These are phyloP conservation scores for Skeletonema tropicum DNA, from an alignment of 108 stramenopile species.

Conservation along the genomic window DNA sequence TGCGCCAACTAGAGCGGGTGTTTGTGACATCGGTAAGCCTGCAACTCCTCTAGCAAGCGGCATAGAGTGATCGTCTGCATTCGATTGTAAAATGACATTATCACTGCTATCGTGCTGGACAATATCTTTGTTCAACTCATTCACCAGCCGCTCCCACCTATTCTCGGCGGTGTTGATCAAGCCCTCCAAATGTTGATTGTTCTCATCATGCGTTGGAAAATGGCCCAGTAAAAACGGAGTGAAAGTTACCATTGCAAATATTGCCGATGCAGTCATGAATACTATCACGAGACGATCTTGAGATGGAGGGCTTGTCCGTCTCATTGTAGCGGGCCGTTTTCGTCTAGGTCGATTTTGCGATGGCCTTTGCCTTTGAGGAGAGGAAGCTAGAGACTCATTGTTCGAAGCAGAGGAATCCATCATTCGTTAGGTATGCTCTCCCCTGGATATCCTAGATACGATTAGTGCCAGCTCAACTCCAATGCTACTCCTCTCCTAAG, in stretches of 20 bases:
- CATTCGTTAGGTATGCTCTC: neutral
- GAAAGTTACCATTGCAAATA: slow-evolving; percentile 31
- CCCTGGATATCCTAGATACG: no score
- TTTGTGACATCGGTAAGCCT: slow-evolving; percentile 65
- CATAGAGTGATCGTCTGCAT: neutral
- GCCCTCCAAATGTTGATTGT: neutral
- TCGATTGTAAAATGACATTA: neutral
- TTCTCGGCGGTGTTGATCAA: slow-evolving; percentile 2
- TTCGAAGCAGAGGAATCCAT: neutral
- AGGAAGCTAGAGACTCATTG: neutral
- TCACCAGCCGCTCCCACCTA: slow-evolving; percentile 5
- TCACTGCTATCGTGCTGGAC: neutral
- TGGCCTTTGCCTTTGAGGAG: neutral
- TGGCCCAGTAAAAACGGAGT: slow-evolving; percentile 40
- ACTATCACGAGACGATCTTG: slow-evolving; percentile 40
- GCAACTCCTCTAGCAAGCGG: slow-evolving; percentile 62
- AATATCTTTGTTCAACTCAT: slow-evolving; percentile 1
- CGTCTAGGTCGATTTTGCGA: neutral
- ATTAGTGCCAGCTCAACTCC: no score
- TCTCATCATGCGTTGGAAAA: slow-evolving; percentile 8
- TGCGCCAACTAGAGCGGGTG: slow-evolving; percentile 73
- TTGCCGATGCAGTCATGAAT: slow-evolving; percentile 26
- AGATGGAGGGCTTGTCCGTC: slow-evolving; percentile 31
- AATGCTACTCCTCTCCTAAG: no score
- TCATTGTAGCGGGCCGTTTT: neutral